phyloP scores from a whole-genome alignment of 176 grass and related monocot genomes.

The Areca catechu region DNA sequence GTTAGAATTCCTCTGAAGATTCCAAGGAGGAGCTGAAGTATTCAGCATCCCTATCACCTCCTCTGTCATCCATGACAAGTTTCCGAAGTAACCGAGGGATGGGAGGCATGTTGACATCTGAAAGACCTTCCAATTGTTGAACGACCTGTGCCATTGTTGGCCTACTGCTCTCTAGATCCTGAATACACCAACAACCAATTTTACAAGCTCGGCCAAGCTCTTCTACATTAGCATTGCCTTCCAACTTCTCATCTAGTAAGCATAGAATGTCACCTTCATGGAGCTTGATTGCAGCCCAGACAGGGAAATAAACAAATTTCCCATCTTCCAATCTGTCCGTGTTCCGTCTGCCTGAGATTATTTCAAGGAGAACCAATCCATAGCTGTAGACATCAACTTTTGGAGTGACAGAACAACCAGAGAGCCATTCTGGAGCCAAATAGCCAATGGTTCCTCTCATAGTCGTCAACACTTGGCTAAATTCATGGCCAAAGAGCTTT shows the following conservation, averaged over 20 bases:
- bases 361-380: slow-evolving; percentile 33
- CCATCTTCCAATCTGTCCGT: neutral
- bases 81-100: too few species aligned
- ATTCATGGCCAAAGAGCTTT: slow-evolving; percentile 12
- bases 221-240: slow-evolving; percentile 10
- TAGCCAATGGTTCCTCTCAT: slow-evolving; percentile 33
- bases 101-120: too few species aligned
- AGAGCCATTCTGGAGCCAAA: slow-evolving; percentile 38
- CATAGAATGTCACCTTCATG: slow-evolving; percentile 25
- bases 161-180: slow-evolving; percentile 11
- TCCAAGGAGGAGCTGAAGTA: too few species aligned
- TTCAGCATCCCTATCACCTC: too few species aligned
- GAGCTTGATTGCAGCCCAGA: neutral
- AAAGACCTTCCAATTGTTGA: too few species aligned
- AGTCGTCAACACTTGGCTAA: slow-evolving; percentile 22
- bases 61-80: too few species aligned
- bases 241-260: slow-evolving; percentile 11
- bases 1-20: too few species aligned
- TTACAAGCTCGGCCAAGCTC: slow-evolving; percentile 11
- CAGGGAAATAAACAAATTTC: slow-evolving; percentile 12
- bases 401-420: slow-evolving; percentile 19
- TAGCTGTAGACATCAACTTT: slow-evolving; percentile 40
- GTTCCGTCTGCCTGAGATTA: slow-evolving; percentile 31
- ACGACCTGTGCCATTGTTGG: too few species aligned
- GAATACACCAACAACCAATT: slow-evolving; percentile 45